Evolutionary conservation across 2,329 filamentous ascomycete species (phyloP).

Genomic region (Berkeleyomyces rouxiae): DNA sequence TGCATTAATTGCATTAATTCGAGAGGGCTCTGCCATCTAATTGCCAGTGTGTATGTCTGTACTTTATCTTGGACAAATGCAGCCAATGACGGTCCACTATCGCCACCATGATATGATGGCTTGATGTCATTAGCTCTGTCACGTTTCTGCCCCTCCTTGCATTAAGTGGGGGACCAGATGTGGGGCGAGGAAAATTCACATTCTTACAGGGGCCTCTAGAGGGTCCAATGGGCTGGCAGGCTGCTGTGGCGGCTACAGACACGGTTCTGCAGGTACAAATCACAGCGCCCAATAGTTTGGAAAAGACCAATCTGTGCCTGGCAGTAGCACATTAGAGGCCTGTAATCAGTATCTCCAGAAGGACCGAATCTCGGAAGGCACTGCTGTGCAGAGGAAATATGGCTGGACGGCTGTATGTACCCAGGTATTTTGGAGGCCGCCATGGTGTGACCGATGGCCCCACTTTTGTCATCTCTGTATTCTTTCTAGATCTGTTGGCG

Average conservation of each 20-base stretch:
- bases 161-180: neutral
- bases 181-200: neutral
- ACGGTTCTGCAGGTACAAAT: neutral
- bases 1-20: too few relatives aligned
- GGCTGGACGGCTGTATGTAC: too few relatives aligned
- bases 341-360: constrained; percentile 2
- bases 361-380: constrained; percentile 10
- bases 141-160: neutral
- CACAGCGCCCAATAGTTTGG: neutral
- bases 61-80: neutral
- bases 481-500: too few relatives aligned
- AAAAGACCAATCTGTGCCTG: neutral
- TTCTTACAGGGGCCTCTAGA: neutral
- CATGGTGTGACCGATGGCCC: too few relatives aligned
- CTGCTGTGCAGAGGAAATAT: neutral
- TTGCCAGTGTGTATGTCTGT: neutral
- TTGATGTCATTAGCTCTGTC: neutral
- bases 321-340: neutral
- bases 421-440: too few relatives aligned
- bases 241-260: neutral
- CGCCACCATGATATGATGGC: neutral
- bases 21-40: neutral
- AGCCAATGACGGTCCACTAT: too few relatives aligned
- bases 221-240: neutral
- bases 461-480: too few relatives aligned